Conservation (phyloP, 352 stramenopile species). For the Globisporangium solare region DNA sequence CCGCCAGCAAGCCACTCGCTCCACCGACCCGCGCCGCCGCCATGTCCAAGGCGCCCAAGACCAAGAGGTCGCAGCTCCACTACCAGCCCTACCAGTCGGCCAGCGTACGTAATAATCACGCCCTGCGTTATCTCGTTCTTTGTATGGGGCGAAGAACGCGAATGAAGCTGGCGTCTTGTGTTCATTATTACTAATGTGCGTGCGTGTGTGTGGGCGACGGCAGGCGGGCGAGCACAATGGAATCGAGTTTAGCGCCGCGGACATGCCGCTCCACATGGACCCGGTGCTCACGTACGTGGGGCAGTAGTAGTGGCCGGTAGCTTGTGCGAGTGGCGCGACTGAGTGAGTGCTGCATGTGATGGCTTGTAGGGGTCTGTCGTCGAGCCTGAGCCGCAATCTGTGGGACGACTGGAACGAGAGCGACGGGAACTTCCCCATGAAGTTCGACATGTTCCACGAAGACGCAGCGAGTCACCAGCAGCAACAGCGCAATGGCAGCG, state of each 20-base stretch:
- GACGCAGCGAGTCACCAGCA: slow-evolving; percentile 25
- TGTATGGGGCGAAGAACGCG: no score
- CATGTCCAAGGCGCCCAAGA: slow-evolving; percentile 82
- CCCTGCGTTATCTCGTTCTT: not conserved
- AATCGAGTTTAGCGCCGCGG: slow-evolving; percentile 46
- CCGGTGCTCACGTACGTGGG: slow-evolving; percentile 59
- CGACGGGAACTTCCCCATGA: slow-evolving; percentile 57
- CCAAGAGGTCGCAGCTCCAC: slow-evolving; percentile 65
- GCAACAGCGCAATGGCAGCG: not conserved
- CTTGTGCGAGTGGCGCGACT: no score
- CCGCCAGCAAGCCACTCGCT: not conserved
- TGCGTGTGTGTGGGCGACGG: no score
- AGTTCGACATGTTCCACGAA: slow-evolving; percentile 68
- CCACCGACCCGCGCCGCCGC: not conserved
- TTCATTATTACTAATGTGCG: no score
- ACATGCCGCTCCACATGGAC: slow-evolving; percentile 58
- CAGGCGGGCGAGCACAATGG: slow-evolving; percentile 23
- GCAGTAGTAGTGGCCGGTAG: no score
- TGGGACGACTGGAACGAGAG: slow-evolving; percentile 88
- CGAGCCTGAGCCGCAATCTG: slow-evolving; percentile 78
- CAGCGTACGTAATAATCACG: slow-evolving; percentile 20
- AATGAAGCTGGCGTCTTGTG: no score
- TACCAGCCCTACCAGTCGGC: slow-evolving; percentile 76
- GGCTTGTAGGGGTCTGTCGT: slow-evolving; percentile 55
- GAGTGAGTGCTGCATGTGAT: slow-evolving; percentile 1